A percentile compares a stretch with the other conserved stretches of the same genome.
Conservation (phyloP, 2,329 filamentous ascomycete species). For the Leptographium radiaticola region DNA sequence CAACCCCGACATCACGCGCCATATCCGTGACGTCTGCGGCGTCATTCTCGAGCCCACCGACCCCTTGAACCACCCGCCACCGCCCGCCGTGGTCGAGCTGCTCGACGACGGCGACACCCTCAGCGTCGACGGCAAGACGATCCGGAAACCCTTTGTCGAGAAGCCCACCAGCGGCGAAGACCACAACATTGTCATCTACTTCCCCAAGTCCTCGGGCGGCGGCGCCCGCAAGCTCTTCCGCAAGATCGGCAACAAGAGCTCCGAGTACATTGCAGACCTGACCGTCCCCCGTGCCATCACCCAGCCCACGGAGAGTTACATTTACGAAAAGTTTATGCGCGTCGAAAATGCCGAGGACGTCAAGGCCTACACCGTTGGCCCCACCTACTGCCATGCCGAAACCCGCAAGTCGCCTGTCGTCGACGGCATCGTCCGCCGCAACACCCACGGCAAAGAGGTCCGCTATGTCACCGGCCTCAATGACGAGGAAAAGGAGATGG, state of each 20-base stretch:
- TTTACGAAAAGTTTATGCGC: slow-evolving; percentile 94
- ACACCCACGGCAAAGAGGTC: slow-evolving; percentile 94
- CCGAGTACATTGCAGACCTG: slow-evolving; percentile 74
- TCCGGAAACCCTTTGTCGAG: slow-evolving; percentile 93
- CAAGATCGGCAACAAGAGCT: slow-evolving; percentile 98
- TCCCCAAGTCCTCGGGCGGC: slow-evolving; percentile 72
- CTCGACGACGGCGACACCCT: slow-evolving; percentile 84
- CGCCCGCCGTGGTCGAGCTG: slow-evolving; percentile 61
- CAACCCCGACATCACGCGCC: slow-evolving; percentile 65
- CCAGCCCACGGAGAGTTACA: slow-evolving; percentile 70
- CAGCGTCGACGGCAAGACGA: slow-evolving; percentile 66
- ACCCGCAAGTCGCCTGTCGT: slow-evolving; percentile 96
- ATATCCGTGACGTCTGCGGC: slow-evolving; percentile 69
- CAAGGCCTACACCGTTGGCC: slow-evolving; percentile 94
- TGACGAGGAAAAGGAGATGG: slow-evolving; percentile 71
- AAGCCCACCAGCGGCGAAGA: slow-evolving; percentile 98
- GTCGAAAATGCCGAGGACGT: slow-evolving; percentile 97
- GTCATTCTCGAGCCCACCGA: slow-evolving; percentile 59
- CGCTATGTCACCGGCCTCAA: slow-evolving; percentile 83
- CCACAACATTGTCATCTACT: slow-evolving; percentile 98
- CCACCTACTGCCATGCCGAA: slow-evolving; percentile 88
- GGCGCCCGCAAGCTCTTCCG: slow-evolving; percentile 87
- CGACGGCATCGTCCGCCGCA: slow-evolving; percentile 86
- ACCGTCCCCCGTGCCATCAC: slow-evolving; percentile 67
- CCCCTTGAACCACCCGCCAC: slow-evolving; percentile 32